A percentile compares a stretch with the other conserved stretches of the same genome.
Conservation (phyloP, 2,329 filamentous ascomycete species). For the Penicillium brevicompactum region DNA sequence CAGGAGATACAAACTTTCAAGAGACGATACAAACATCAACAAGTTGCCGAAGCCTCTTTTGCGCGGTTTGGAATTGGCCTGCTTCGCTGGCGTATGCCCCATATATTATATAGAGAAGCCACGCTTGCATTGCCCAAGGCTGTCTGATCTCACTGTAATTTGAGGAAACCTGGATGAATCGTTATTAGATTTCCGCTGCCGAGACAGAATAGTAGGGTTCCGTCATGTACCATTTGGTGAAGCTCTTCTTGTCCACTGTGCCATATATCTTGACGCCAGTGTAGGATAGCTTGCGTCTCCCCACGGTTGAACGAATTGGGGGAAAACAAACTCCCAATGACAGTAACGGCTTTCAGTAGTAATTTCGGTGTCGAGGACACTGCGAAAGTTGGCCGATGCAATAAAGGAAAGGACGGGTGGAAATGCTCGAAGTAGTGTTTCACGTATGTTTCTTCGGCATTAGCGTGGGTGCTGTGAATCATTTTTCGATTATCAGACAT, state of each 20-base stretch:
- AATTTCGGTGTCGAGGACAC: constrained; percentile 11
- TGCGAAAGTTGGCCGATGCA: constrained; percentile 16
- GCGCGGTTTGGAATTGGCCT: constrained; percentile 25
- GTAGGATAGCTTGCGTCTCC: neutral
- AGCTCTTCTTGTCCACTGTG: constrained; percentile 11
- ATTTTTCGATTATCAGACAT: neutral
- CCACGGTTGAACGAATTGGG: neutral
- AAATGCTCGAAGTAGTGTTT: constrained; percentile 17
- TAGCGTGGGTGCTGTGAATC: neutral
- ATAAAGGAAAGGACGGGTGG: constrained; percentile 11
- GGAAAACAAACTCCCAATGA: constrained; percentile 14
- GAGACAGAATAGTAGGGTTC: neutral
- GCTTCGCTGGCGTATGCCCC: constrained; percentile 32
- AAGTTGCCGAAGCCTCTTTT: constrained; percentile 29
- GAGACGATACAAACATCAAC: constrained; percentile 26
- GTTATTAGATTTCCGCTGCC: neutral
- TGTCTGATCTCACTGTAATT: constrained; percentile 26
- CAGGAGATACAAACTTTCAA: neutral
- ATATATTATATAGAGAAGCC: constrained; percentile 34
- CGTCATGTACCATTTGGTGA: constrained; percentile 2
- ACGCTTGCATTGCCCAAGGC: constrained; percentile 32
- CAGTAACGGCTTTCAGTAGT: constrained; percentile 4
- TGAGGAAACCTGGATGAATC: constrained; percentile 19
- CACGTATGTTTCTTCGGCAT: constrained; percentile 3
- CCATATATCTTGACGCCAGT: constrained; percentile 11